Base-by-base conservation (phyloP, 768 basidiomycete genomes). In the Termitomyces sp. region DNA sequence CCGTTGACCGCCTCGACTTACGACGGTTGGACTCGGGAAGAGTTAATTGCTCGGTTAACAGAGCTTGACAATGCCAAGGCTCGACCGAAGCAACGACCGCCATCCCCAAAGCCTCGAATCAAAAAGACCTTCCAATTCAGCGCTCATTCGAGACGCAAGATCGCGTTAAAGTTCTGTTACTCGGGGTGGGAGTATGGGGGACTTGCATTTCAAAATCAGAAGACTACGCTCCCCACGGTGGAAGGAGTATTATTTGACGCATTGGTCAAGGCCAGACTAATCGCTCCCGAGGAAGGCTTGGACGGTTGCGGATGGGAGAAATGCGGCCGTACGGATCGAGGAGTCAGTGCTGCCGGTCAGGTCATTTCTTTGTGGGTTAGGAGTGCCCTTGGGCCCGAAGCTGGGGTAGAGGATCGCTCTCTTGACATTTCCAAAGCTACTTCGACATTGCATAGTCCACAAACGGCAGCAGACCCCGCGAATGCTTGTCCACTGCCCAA, bases 281-380 rank as follows among this genome's bases (percentile, higher is more conserved):
- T 98, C 11, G 90, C 96, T 64, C 77, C 77, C 1, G 80, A 77
- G 3, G 79, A 72, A 5, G 91, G 92, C 4, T 74, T 88, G 53
- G 88, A 94, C 15, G 95, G 90, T 0, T 94, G 93, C 65, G 90
- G 83, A 35, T 98, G 91, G 85, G 85, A 90, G 65, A 79, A 83
- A 60, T 98, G 97, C 69, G 96, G 97, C 12, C 73, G 97, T 64
- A 98, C 97, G 26, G 97, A 99, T 76, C 79, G 87, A 19, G 95
- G 96, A 0, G 97, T 99, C 56, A 96, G 93, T 66, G 91, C 88
- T 38, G 90, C 88, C 8, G 94, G 93, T 3, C 96, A 98, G 68
- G 94, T 98, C 22, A 78, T 98, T 48, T 92, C 89, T 48, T 76
- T 99, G 8, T 94, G 91, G 88, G 85, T 97, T 12, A 75, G 94